Conservation (phyloP, 2,329 filamentous ascomycete species). For the Pyrenochaeta sp. region DNA sequence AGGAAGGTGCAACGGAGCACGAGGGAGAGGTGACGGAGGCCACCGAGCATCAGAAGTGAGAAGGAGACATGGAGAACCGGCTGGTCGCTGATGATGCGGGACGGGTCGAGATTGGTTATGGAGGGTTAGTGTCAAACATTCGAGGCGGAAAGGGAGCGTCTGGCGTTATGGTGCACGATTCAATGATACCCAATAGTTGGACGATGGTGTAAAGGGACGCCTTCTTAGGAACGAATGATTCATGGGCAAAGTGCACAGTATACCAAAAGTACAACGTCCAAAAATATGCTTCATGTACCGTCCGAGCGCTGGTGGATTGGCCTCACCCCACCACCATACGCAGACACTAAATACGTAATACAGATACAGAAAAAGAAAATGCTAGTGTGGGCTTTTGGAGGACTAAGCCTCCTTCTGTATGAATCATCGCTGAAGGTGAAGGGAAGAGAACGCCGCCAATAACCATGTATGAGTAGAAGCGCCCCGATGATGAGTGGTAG, state of each 20-base stretch:
- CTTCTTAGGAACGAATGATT: background rate
- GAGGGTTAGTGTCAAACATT: background rate
- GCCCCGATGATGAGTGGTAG: constrained; percentile 14
- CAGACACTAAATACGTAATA: constrained; percentile 45
- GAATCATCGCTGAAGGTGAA: constrained; percentile 25
- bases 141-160: background rate
- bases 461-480: constrained; percentile 32
- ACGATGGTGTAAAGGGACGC: background rate
- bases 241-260: background rate
- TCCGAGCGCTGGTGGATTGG: constrained; percentile 15
- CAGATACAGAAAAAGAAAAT: constrained; percentile 42
- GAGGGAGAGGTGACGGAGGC: constrained; percentile 29
- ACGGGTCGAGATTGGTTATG: background rate
- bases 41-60: constrained; percentile 30
- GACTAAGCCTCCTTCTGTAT: constrained; percentile 23
- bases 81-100: background rate
- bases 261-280: constrained; percentile 1
- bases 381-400: constrained; percentile 31
- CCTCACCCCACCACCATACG: constrained; percentile 14
- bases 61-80: background rate
- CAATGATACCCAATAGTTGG: constrained; percentile 19
- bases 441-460: constrained; percentile 35
- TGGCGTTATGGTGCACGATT: constrained; percentile 9
- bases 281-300: constrained; percentile 31
- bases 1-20: constrained; percentile 34